Conservation (phyloP, 768 basidiomycete genomes). For the Boletus rubropictus region DNA sequence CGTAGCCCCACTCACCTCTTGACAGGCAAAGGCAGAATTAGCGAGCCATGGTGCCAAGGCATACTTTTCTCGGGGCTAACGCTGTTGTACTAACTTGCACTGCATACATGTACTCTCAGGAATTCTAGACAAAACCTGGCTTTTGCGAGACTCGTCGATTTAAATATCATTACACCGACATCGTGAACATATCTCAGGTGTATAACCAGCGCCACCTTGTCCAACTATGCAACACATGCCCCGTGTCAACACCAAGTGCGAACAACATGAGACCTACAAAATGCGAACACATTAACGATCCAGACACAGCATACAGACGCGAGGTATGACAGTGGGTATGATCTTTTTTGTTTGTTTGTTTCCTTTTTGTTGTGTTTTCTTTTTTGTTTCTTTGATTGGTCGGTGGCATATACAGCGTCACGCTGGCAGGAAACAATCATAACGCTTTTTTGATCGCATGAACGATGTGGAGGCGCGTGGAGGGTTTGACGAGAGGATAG, state of each 20-base stretch:
- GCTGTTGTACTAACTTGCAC: constrained; percentile 7
- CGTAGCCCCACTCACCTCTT: constrained; percentile 6
- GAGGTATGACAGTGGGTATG: constrained; percentile 14
- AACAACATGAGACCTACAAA: constrained; percentile 39
- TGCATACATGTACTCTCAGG: constrained; percentile 18
- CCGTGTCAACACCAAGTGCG: neutral
- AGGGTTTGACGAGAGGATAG: constrained; percentile 47
- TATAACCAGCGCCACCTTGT: neutral
- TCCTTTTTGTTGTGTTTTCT: neutral
- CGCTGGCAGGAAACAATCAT: constrained; percentile 9
- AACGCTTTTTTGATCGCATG: constrained; percentile 39
- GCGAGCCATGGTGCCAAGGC: constrained; percentile 81
- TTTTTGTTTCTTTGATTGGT: neutral
- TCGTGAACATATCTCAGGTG: constrained; percentile 1
- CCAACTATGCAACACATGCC: constrained; percentile 7
- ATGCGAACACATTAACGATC: constrained; percentile 85
- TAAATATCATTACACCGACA: constrained; percentile 14
- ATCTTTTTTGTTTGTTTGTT: constrained; percentile 24
- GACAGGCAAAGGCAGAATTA: constrained; percentile 76
- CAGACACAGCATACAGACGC: constrained; percentile 30
- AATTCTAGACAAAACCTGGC: neutral
- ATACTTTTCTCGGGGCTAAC: constrained; percentile 79
- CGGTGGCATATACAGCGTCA: constrained; percentile 15
- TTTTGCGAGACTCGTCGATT: constrained; percentile 1
- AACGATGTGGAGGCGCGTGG: constrained; percentile 52